Evolutionary conservation across 805 yeast genomes (phyloP).

Genomic region (Starmerella etchellsii): DNA sequence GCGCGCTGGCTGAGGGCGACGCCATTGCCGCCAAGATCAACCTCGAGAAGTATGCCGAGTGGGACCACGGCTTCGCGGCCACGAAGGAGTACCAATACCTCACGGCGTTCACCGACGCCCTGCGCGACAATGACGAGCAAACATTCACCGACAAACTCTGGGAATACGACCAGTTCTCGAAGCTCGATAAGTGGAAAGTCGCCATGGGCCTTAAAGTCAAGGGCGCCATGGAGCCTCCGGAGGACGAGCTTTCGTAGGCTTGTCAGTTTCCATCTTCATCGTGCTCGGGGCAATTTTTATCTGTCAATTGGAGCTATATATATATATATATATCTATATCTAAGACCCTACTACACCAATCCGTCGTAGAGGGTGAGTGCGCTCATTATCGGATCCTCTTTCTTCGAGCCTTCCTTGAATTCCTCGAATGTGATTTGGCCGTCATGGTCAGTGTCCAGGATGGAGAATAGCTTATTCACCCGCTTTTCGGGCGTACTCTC

Average conservation of each 20-base stretch:
- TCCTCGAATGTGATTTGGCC: conserved; percentile 69
- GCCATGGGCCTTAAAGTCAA: conserved; percentile 72
- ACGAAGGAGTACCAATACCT: conserved; percentile 63
- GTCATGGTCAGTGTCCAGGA: conserved; percentile 58
- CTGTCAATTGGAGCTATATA: neutral
- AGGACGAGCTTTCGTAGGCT: conserved; percentile 39
- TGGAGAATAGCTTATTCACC: conserved; percentile 63
- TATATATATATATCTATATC: neutral
- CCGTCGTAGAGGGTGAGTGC: conserved; percentile 76
- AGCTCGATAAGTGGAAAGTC: conserved; percentile 85
- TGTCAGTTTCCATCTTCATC: neutral
- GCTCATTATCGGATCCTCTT: conserved; percentile 61
- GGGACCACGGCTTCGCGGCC: conserved; percentile 57
- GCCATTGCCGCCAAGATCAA: conserved; percentile 72
- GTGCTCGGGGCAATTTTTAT: neutral
- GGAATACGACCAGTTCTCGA: conserved; percentile 76
- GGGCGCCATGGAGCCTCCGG: conserved; percentile 54
- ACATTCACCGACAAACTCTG: conserved; percentile 58
- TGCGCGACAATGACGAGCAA: conserved; percentile 68
- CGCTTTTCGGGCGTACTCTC: conserved; percentile 86
- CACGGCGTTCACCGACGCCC: conserved; percentile 55
- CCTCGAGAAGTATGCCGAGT: conserved; percentile 44
- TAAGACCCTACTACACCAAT: conserved; percentile 35
- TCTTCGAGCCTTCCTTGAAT: conserved; percentile 65
- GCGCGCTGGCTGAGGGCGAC: conserved; percentile 73